phyloP scores from a whole-genome alignment of 1,139 yeast genomes.

The Zhuliangozyma parablackwelliae region DNA sequence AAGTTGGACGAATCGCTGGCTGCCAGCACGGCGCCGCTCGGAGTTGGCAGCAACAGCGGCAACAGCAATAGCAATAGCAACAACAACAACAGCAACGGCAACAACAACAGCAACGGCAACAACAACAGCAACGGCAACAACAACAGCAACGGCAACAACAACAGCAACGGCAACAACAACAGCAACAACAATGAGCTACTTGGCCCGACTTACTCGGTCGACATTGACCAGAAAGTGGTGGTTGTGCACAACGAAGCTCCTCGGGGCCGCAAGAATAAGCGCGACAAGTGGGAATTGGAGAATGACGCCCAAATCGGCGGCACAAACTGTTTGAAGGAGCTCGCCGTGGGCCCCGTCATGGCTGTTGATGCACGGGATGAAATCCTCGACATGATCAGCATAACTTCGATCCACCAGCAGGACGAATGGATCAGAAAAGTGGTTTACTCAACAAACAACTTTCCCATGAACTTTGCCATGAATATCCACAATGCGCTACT shows the following conservation, averaged over 20 bases:
- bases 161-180: not conserved
- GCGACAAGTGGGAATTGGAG: constrained; percentile 77
- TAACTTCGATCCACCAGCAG: constrained; percentile 68
- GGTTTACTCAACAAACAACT: constrained; percentile 53
- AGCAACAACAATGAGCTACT: constrained; percentile 6
- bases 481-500: constrained; percentile 67
- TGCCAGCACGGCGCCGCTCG: not conserved
- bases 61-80: constrained; percentile 16
- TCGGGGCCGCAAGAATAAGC: constrained; percentile 66
- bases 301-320: constrained; percentile 67
- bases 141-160: constrained; percentile 3
- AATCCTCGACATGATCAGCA: constrained; percentile 72
- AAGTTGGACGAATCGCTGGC: constrained; percentile 2
- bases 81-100: not conserved
- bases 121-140: not conserved
- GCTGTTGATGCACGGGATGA: constrained; percentile 80
- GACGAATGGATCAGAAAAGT: constrained; percentile 91
- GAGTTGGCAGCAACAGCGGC: not conserved
- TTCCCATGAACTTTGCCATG: constrained; percentile 71
- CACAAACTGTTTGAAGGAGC: constrained; percentile 45
- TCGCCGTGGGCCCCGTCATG: constrained; percentile 65
- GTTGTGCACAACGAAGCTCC: constrained; percentile 70
- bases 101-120: not conserved
- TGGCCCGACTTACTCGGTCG: constrained; percentile 32
- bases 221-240: constrained; percentile 54